phyloP scores from a whole-genome alignment of 1,139 yeast species.

The Magnusiomyces sp. region DNA sequence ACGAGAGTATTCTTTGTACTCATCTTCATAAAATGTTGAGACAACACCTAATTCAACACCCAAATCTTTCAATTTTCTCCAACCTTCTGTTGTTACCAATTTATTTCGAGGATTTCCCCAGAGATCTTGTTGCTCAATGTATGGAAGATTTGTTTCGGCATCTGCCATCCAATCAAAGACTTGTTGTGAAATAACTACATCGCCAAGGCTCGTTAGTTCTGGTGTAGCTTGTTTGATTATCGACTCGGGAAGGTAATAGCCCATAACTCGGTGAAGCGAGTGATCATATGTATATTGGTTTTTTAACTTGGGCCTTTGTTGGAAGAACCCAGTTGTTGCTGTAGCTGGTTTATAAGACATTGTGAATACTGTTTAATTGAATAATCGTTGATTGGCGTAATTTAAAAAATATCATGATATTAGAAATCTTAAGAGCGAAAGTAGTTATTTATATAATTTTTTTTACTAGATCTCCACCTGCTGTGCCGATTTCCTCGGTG shows the following conservation, averaged over 20 bases:
- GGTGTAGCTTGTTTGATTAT: constrained; percentile 11
- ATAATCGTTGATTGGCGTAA: not conserved
- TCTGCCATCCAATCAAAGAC: constrained; percentile 27
- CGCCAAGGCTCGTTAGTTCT: constrained; percentile 22
- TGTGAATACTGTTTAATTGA: not conserved
- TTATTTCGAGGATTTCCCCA: constrained; percentile 25
- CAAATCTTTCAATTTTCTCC: constrained; percentile 25
- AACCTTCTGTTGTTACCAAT: constrained; percentile 28
- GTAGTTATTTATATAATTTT: too few relatives aligned
- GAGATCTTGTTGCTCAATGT: constrained; percentile 25
- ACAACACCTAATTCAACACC: constrained; percentile 25
- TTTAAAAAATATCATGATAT: not conserved
- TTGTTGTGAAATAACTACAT: constrained; percentile 19
- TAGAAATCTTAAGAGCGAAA: too few relatives aligned
- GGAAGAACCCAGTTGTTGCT: constrained; percentile 25
- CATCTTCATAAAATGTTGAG: constrained; percentile 25
- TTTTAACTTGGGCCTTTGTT: constrained; percentile 20
- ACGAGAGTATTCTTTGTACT: constrained; percentile 21
- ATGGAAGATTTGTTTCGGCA: constrained; percentile 27
- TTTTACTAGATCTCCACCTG: too few relatives aligned
- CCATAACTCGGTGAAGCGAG: constrained; percentile 21
- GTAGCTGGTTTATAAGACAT: constrained; percentile 18
- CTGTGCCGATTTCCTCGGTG: too few relatives aligned
- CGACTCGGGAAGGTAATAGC: constrained; percentile 14
- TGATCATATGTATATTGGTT: constrained; percentile 23